These are phyloP conservation scores for Aureobasidium sp. DNA, from an alignment of 2,329 filamentous ascomycete genomes.

Conservation along the genomic window DNA sequence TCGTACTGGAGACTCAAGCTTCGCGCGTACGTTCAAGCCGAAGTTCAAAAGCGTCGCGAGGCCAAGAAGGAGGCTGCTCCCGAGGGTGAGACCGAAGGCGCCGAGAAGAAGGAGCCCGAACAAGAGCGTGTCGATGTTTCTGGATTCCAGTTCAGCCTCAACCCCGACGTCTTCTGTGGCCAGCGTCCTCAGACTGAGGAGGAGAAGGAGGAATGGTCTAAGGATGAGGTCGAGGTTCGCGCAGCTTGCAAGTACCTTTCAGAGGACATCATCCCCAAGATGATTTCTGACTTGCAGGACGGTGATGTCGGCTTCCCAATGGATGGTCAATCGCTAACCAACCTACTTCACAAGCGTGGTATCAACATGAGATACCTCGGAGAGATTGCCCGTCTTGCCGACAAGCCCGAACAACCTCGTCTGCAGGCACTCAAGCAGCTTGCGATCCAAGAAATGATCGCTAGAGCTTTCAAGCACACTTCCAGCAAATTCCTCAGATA, in stretches of 20 bases:
- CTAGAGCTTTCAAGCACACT: slow-evolving; percentile 93
- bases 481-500: slow-evolving; percentile 69
- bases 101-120: slow-evolving; percentile 25
- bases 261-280: slow-evolving; percentile 68
- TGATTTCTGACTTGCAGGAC: slow-evolving; percentile 79
- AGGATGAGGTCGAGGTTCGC: slow-evolving; percentile 83
- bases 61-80: slow-evolving; percentile 25
- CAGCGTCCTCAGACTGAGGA: slow-evolving; percentile 83
- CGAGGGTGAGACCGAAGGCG: slow-evolving; percentile 20
- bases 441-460: slow-evolving; percentile 82
- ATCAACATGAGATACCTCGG: slow-evolving; percentile 97
- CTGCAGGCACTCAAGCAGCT: slow-evolving; percentile 70
- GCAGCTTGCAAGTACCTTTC: slow-evolving; percentile 72
- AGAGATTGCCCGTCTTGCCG: slow-evolving; percentile 59
- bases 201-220: slow-evolving; percentile 73
- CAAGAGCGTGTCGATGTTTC: slow-evolving; percentile 75
- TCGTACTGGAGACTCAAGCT: slow-evolving; percentile 76
- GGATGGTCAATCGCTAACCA: slow-evolving; percentile 88
- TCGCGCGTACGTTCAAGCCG: slow-evolving; percentile 75
- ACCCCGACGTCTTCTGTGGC: slow-evolving; percentile 92
- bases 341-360: slow-evolving; percentile 88
- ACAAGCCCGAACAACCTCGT: slow-evolving; percentile 55
- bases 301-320: slow-evolving; percentile 96
- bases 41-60: slow-evolving; percentile 56
- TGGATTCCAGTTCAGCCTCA: slow-evolving; percentile 78